phyloP scores from a whole-genome alignment of 2,329 filamentous ascomycete genomes.

The Tolypocladium amazonense region DNA sequence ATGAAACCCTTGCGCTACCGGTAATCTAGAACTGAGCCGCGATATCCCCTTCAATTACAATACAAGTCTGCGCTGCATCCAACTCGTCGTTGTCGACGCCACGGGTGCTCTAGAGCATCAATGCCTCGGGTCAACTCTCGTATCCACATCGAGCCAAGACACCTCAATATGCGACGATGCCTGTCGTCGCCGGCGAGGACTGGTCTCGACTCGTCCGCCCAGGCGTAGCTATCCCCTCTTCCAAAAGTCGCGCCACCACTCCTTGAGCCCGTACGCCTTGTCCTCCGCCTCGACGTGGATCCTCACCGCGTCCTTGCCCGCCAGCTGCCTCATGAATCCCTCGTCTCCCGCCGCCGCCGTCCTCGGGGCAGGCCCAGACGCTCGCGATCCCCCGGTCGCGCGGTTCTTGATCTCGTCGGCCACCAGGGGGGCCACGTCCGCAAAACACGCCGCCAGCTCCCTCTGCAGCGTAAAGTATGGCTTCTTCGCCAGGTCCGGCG shows the following conservation, averaged over 20 bases:
- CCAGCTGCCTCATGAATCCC: conserved; percentile 52
- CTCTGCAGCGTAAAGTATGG: conserved; percentile 79
- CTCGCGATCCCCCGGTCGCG: conserved; percentile 32
- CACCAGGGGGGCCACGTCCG: conserved; percentile 72
- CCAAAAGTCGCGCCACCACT: conserved; percentile 83
- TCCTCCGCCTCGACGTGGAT: conserved; percentile 64
- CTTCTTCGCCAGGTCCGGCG: conserved; percentile 84
- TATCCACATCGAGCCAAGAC: neutral
- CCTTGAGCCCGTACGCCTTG: conserved; percentile 72
- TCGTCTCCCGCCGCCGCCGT: conserved; percentile 22
- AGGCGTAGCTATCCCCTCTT: conserved; percentile 9
- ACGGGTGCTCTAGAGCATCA: neutral
- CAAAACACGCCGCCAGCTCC: conserved; percentile 72
- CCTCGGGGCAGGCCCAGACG: conserved; percentile 12
- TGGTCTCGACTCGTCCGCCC: neutral
- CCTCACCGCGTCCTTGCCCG: conserved; percentile 35
- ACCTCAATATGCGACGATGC: neutral
- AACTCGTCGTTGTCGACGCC: neutral
- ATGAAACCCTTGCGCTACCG: neutral
- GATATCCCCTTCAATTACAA: neutral
- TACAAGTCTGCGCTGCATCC: neutral
- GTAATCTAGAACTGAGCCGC: neutral
- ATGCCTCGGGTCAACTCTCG: neutral
- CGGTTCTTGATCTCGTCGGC: conserved; percentile 62
- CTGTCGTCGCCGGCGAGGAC: neutral